Conservation (phyloP, 345 rosid species). For the Sisymbrium altissimum region DNA sequence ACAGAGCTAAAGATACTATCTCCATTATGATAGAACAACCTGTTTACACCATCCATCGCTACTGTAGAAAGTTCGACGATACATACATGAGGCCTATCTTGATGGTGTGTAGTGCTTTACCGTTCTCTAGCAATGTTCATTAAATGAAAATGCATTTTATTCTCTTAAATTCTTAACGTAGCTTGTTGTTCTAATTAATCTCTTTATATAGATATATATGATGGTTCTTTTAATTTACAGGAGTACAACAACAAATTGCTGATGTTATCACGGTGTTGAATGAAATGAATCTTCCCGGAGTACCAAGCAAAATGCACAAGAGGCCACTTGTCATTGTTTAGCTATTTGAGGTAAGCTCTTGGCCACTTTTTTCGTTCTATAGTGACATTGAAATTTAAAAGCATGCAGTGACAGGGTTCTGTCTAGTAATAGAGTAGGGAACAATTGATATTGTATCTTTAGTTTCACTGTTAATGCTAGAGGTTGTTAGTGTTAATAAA, state of each 20-base stretch:
- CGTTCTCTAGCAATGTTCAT: not conserved
- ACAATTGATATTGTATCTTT: no score
- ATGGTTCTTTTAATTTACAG: conserved; percentile 36
- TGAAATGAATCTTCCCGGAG: no score
- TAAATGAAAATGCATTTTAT: not conserved
- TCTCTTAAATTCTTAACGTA: not conserved
- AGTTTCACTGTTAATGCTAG: no score
- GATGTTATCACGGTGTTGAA: no score
- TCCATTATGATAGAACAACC: conserved; percentile 76
- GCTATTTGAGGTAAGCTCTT: no score
- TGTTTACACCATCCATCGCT: conserved; percentile 67
- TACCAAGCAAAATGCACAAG: no score
- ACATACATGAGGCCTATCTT: conserved; percentile 85
- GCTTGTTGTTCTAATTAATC: not conserved
- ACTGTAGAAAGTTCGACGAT: conserved; percentile 86
- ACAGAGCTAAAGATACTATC: conserved; percentile 68
- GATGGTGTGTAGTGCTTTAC: conserved; percentile 57
- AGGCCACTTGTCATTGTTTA: no score
- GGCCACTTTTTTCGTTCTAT: no score
- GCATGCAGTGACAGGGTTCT: no score
- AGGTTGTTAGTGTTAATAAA: no score
- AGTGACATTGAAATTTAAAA: no score
- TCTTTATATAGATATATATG: not conserved
- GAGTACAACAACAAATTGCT: conserved; percentile 89
- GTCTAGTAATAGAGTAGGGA: no score